Conservation (phyloP, 164 flowering plant species). For the Berberis vulgaris region DNA sequence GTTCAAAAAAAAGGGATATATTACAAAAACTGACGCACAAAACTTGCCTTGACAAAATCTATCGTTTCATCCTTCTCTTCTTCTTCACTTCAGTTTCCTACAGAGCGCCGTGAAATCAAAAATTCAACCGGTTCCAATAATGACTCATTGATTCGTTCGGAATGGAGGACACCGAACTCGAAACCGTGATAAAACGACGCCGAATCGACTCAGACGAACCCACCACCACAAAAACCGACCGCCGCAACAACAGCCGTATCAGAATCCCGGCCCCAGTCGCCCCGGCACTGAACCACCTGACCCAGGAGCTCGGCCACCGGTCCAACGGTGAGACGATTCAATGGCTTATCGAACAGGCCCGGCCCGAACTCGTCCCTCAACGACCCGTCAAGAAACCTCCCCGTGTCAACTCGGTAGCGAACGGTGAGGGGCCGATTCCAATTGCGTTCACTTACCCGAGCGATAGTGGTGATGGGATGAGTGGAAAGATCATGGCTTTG, state of each 20-base stretch:
- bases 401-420: not conserved
- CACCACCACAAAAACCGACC: not conserved
- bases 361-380: slow-evolving; percentile 7
- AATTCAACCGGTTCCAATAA: too few species aligned
- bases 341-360: slow-evolving; percentile 12
- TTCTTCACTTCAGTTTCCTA: too few species aligned
- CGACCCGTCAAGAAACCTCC: too few species aligned
- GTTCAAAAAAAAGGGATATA: too few species aligned
- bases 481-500: slow-evolving; percentile 19
- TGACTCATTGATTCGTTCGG: too few species aligned
- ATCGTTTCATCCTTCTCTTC: too few species aligned
- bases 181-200: not conserved
- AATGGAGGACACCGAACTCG: not conserved
- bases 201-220: slow-evolving; percentile 1
- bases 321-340: slow-evolving; percentile 13
- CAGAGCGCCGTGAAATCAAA: too few species aligned
- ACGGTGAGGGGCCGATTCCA: slow-evolving; percentile 4
- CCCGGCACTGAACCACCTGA: slow-evolving; percentile 7
- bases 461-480: not conserved
- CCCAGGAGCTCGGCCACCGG: slow-evolving; percentile 13
- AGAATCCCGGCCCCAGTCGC: slow-evolving; percentile 15
- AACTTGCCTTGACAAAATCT: too few species aligned
- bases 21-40: too few species aligned
- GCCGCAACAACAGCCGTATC: slow-evolving; percentile 6
- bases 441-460: slow-evolving; percentile 4